Evolutionary conservation across 1,284 basidiomycete genomes (phyloP), one percentile per base, ranked within the genome.

Genomic region (Trichosporon sp.): DNA sequence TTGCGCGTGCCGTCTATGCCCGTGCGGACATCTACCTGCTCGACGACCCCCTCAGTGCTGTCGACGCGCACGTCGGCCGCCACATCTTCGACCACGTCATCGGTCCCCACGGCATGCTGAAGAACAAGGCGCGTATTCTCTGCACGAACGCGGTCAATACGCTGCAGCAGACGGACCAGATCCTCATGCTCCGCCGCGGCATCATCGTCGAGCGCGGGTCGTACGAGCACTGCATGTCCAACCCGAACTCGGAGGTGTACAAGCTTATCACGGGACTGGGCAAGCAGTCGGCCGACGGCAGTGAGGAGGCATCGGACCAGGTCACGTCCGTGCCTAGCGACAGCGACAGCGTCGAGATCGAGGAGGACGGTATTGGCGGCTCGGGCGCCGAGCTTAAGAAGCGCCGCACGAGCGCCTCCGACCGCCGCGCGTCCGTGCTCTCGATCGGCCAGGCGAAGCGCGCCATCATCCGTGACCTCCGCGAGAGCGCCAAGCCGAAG

Each of bases 71-170:
- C 78, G 91, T 93, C 66, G 90, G 89, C 46, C 86, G 88, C 35
- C 90, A 84, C 72, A 79, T 84, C 68, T 88, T 83, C 90, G 93
- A 96, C 77, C 87, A 92, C 65, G 93, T 98, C 40, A 91, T 98
- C 71, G 96, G 96, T 2, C 94, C 95, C 1, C 85, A 89, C 68
- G 96, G 96, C 70, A 79, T 98, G 2, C 89, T 98, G 37, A 88
- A 91, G 16, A 88, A 88, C 54, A 96, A 96, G 83, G 94, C 94
- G 4, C 88, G 96, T 32, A 88, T 98, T 67, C 85, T 98, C 2
- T 93, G 96, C 71, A 96, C 94, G 21, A 74, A 98, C 83, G 91
- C 91, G 64, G 90, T 98, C 54, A 89, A 93, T 16, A 96, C 92
- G 80, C 86, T 96, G 66, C 88, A 89, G 65, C 87, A 94, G 71